Conservation (phyloP, 1,139 yeast species). For the Suhomyces yuchorum region DNA sequence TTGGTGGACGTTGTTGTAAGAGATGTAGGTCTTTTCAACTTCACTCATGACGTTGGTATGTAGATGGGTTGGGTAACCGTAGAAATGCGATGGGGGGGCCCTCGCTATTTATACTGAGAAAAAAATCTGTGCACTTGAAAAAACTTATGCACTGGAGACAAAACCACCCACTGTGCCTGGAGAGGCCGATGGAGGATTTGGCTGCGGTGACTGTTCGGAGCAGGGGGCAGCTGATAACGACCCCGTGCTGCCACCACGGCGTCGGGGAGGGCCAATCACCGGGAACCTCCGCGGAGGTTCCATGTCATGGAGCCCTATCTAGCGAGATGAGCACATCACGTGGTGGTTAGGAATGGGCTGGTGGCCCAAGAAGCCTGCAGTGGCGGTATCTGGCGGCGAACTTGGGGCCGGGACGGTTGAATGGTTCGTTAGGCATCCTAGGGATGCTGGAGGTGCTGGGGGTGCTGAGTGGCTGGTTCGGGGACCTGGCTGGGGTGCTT, state of each 20-base stretch:
- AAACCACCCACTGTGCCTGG: not conserved
- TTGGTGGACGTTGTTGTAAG: slow-evolving; percentile 92
- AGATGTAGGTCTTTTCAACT: slow-evolving; percentile 71
- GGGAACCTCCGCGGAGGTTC: slow-evolving; percentile 7
- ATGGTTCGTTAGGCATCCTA: too few species aligned
- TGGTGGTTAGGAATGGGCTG: not conserved
- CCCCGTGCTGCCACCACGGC: too few species aligned
- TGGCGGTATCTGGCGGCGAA: too few species aligned
- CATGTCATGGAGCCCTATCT: not conserved
- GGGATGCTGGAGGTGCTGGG: too few species aligned
- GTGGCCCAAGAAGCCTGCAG: too few species aligned
- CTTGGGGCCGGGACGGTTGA: too few species aligned
- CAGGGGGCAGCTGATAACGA: not conserved
- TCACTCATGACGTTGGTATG: slow-evolving; percentile 22
- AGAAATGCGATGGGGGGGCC: slow-evolving; percentile 4
- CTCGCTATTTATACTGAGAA: slow-evolving; percentile 8
- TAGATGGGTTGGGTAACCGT: slow-evolving; percentile 8
- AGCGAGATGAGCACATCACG: slow-evolving; percentile 1
- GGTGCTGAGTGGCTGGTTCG: too few species aligned
- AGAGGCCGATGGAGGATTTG: not conserved
- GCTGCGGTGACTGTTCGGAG: not conserved
- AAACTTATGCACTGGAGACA: not conserved
- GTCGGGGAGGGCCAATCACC: too few species aligned
- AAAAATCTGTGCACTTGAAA: slow-evolving; percentile 3
- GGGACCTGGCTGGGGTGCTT: too few species aligned